phyloP scores from a whole-genome alignment of 1,284 basidiomycete genomes.

The Cutaneotrichosporon sp. region DNA sequence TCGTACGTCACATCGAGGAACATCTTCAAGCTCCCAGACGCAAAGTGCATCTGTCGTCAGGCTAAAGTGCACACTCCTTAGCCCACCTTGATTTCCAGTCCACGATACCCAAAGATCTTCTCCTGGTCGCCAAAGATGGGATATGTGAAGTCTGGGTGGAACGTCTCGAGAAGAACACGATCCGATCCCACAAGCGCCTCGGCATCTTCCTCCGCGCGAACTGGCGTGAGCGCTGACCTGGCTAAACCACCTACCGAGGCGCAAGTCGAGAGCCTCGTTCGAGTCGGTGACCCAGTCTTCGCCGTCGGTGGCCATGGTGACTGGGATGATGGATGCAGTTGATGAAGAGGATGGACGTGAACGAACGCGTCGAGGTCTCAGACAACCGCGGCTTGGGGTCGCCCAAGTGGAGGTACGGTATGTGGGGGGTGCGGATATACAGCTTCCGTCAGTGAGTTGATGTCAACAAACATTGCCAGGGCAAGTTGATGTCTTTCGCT shows the following conservation, averaged over 20 bases:
- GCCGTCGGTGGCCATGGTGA: not conserved
- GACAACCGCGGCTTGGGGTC: too few relatives aligned
- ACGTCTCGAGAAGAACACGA: conserved; percentile 57
- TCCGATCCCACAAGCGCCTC: conserved; percentile 56
- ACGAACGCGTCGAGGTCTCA: not conserved
- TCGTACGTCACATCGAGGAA: conserved; percentile 67
- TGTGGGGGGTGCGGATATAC: not conserved
- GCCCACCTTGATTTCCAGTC: conserved; percentile 71
- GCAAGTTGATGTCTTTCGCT: not conserved
- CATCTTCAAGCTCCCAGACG: conserved; percentile 77
- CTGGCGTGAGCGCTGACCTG: conserved; percentile 7
- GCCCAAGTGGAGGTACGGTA: conserved; percentile 1
- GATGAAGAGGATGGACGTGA: not conserved
- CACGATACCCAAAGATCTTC: conserved; percentile 89
- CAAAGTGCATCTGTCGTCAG: conserved; percentile 63
- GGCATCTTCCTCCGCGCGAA: conserved; percentile 61
- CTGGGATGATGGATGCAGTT: not conserved
- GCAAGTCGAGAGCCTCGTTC: conserved; percentile 68
- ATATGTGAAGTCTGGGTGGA: conserved; percentile 81
- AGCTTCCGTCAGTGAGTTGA: not conserved
- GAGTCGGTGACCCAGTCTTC: conserved; percentile 53
- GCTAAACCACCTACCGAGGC: conserved; percentile 55
- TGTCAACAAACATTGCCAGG: not conserved
- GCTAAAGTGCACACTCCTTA: not conserved
- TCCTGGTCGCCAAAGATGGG: conserved; percentile 96